Percentiles rank a stretch among this genome's conserved stretches.
phyloP scores from a whole-genome alignment of 768 basidiomycete species.

The Piloderma croceum region DNA sequence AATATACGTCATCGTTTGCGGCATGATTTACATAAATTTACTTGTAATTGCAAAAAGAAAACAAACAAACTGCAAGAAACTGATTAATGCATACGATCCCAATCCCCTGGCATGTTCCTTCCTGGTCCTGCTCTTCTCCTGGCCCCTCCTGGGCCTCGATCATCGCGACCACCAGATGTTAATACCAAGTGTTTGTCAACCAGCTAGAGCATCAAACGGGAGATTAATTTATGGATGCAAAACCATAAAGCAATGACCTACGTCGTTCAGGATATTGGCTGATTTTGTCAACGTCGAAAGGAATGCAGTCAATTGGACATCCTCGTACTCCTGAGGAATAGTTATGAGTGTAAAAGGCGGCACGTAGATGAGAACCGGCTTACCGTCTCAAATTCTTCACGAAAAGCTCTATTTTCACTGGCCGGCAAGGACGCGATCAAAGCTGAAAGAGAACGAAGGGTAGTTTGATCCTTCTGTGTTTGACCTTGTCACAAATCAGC shows the following conservation, averaged over 20 bases:
- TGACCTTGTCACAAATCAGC: slow-evolving; percentile 42
- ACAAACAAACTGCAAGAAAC: not conserved
- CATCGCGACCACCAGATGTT: slow-evolving; percentile 49
- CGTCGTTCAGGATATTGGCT: slow-evolving; percentile 82
- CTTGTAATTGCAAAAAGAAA: too few species aligned
- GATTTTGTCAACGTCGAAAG: slow-evolving; percentile 86
- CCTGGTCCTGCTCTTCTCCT: slow-evolving; percentile 48
- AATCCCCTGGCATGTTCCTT: slow-evolving; percentile 45
- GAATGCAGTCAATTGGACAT: slow-evolving; percentile 89
- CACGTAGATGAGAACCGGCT: slow-evolving; percentile 15
- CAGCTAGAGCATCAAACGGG: slow-evolving; percentile 36
- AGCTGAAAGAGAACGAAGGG: slow-evolving; percentile 79
- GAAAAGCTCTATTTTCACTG: slow-evolving; percentile 75
- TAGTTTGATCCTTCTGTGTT: slow-evolving; percentile 70
- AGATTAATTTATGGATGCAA: slow-evolving; percentile 4
- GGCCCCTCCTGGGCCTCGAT: slow-evolving; percentile 44
- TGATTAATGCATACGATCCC: slow-evolving; percentile 47
- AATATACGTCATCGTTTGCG: too few species aligned
- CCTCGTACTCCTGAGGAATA: slow-evolving; percentile 77
- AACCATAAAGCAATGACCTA: slow-evolving; percentile 34
- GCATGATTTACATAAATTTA: too few species aligned
- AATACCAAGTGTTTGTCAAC: slow-evolving; percentile 74
- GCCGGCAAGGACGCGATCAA: slow-evolving; percentile 86
- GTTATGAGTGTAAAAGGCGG: not conserved
- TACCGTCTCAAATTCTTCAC: slow-evolving; percentile 86